Conservation (phyloP, 202 grass and related monocot species). For the Musa balbisiana region DNA sequence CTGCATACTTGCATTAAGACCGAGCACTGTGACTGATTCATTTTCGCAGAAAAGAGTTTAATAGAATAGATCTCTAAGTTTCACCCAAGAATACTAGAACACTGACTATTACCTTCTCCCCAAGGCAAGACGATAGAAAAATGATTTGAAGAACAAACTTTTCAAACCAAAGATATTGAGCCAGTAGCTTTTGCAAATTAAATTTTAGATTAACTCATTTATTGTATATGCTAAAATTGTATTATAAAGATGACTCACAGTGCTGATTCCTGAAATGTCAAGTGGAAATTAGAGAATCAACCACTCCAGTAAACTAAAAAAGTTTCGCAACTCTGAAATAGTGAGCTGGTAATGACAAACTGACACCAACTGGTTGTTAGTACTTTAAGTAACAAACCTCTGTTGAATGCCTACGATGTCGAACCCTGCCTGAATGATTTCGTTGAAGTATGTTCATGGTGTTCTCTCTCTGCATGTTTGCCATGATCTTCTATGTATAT, state of each 20-base stretch:
- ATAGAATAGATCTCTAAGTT: too few relatives aligned
- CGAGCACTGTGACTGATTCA: too few relatives aligned
- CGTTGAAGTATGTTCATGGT: constrained; percentile 29
- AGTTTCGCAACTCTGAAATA: constrained; percentile 1
- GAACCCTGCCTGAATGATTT: constrained; percentile 48
- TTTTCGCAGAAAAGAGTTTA: too few relatives aligned
- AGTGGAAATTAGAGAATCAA: not conserved
- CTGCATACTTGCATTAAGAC: too few relatives aligned
- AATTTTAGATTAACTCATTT: too few relatives aligned
- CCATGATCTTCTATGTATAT: not conserved
- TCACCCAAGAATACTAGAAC: too few relatives aligned
- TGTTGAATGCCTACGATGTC: constrained; percentile 54
- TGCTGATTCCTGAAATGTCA: not conserved
- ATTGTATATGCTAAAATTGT: too few relatives aligned
- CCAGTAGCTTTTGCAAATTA: too few relatives aligned
- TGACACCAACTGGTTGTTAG: not conserved
- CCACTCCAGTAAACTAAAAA: not conserved
- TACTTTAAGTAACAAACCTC: constrained; percentile 34
- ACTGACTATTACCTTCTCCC: too few relatives aligned
- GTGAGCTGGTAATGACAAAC: not conserved
- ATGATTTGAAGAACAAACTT: too few relatives aligned
- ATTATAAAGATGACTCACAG: not conserved
- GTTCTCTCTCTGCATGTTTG: constrained; percentile 44
- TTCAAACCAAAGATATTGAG: too few relatives aligned
- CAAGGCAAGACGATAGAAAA: too few relatives aligned